Evolutionary conservation across 129 eudicot species (phyloP).

Genomic region (Flaveria sonorensis): DNA sequence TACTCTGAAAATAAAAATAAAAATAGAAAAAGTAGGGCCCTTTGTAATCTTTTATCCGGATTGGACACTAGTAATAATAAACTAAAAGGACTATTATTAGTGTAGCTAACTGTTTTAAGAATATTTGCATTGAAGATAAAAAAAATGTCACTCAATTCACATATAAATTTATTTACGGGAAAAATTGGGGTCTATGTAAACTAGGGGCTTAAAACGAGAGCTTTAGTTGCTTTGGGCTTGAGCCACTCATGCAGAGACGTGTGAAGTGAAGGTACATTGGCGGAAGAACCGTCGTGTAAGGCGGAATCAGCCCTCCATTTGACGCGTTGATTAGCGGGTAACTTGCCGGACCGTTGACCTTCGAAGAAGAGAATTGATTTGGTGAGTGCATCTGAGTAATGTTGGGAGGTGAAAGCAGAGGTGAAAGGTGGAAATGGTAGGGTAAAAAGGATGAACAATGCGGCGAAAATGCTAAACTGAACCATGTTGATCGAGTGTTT

Average conservation of each 20-base stretch:
- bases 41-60: too few species aligned
- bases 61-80: too few species aligned
- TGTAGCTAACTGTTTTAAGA: too few species aligned
- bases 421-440: constrained; percentile 30
- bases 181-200: too few species aligned
- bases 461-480: neutral
- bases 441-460: constrained; percentile 28
- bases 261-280: constrained; percentile 46
- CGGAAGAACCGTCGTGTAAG: constrained; percentile 73
- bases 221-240: too few species aligned
- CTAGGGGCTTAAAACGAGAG: too few species aligned
- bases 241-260: neutral
- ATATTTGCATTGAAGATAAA: too few species aligned
- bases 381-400: constrained; percentile 67
- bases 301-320: constrained; percentile 86
- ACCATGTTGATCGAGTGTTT: constrained; percentile 32
- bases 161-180: too few species aligned
- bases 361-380: constrained; percentile 82
- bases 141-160: too few species aligned
- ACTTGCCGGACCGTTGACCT: constrained; percentile 84
- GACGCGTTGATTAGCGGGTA: constrained; percentile 65
- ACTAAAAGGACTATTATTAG: too few species aligned
- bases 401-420: constrained; percentile 59
- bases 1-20: too few species aligned
- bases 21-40: too few species aligned